A percentile compares a stretch with the other conserved stretches of the same genome.
These are phyloP conservation scores for Nothophaeocryptopus gaeumannii DNA, from an alignment of 2,329 filamentous ascomycete species.

Conservation along the genomic window DNA sequence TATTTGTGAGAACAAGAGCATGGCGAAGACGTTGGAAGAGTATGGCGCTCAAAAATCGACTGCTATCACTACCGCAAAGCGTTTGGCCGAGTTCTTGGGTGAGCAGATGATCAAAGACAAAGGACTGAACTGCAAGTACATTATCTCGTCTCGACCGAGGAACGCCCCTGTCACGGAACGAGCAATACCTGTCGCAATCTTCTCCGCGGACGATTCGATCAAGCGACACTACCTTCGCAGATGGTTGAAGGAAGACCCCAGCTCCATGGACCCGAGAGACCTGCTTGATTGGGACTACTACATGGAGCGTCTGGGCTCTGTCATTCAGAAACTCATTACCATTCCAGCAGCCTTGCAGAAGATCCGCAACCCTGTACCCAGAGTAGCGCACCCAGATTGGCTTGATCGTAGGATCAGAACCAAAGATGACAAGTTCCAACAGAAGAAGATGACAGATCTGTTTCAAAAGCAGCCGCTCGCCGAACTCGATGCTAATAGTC, in stretches of 20 bases:
- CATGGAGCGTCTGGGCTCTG: conserved; percentile 87
- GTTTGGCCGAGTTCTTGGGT: conserved; percentile 90
- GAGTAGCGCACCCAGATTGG: conserved; percentile 95
- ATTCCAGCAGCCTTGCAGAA: conserved; percentile 97
- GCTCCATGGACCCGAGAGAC: conserved; percentile 82
- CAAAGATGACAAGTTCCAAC: conserved; percentile 96
- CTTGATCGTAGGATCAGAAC: conserved; percentile 87
- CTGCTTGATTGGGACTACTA: conserved; percentile 98
- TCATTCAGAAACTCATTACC: conserved; percentile 98
- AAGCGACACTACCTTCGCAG: conserved; percentile 89
- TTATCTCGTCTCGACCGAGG: conserved; percentile 84
- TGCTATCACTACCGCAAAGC: conserved; percentile 96
- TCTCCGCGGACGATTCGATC: conserved; percentile 84
- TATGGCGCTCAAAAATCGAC: conserved; percentile 96
- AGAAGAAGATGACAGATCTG: conserved; percentile 96
- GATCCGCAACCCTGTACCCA: conserved; percentile 86
- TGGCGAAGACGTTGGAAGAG: conserved; percentile 95
- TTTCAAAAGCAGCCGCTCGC: conserved; percentile 72
- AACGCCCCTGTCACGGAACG: conserved; percentile 91
- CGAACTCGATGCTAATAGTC: conserved; percentile 65
- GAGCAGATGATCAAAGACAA: conserved; percentile 99
- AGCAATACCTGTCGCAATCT: conserved; percentile 92
- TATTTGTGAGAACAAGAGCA: conserved; percentile 99
- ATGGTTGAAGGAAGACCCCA: conserved; percentile 91
- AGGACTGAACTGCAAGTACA: conserved; percentile 98